These are phyloP conservation scores for Zygoascus meyerae DNA, from an alignment of 1,139 yeast species.

Conservation along the genomic window DNA sequence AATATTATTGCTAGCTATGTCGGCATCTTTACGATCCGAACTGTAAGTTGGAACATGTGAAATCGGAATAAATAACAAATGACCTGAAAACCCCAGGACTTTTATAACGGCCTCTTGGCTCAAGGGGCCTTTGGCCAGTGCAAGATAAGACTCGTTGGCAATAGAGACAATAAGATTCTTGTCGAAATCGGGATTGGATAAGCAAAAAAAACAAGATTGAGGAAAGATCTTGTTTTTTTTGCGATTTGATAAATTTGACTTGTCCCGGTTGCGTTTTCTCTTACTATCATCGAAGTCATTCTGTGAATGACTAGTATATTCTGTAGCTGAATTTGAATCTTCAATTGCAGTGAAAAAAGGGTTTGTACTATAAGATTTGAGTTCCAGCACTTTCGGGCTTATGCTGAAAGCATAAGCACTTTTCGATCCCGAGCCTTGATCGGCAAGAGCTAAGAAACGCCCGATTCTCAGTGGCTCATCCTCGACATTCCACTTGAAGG, in stretches of 20 bases:
- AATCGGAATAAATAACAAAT: slow-evolving; percentile 77
- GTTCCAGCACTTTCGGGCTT: no score
- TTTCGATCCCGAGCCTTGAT: slow-evolving; percentile 19
- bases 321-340: no score
- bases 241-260: background rate
- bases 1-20: no score
- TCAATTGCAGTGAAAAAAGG: background rate
- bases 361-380: background rate
- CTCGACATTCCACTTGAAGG: slow-evolving; percentile 19
- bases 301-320: no score
- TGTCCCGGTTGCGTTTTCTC: background rate
- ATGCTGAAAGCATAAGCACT: slow-evolving; percentile 29
- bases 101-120: slow-evolving; percentile 38
- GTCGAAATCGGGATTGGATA: slow-evolving; percentile 73
- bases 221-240: slow-evolving; percentile 13
- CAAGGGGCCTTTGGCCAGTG: slow-evolving; percentile 85
- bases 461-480: slow-evolving; percentile 9
- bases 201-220: slow-evolving; percentile 66
- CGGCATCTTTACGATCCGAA: slow-evolving; percentile 14
- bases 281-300: slow-evolving; percentile 2
- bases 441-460: slow-evolving; percentile 27
- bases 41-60: slow-evolving; percentile 54
- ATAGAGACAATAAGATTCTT: slow-evolving; percentile 77
- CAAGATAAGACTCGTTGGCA: slow-evolving; percentile 59
- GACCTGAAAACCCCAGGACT: slow-evolving; percentile 58